These are phyloP conservation scores for Euphorbia schlechtendalii DNA, from an alignment of 441 rosid species.

Conservation along the genomic window DNA sequence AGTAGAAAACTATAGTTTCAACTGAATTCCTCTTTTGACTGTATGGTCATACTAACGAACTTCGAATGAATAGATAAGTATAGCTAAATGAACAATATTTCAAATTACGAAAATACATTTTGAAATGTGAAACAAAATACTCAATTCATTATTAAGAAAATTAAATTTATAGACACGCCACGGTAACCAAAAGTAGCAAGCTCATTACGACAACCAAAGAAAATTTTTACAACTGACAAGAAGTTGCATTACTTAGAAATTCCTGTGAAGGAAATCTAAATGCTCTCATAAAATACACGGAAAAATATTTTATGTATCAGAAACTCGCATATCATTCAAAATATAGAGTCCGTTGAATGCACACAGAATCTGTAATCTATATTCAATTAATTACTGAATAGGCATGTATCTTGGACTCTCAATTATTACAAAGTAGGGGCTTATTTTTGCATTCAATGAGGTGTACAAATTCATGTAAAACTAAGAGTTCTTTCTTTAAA, in stretches of 20 bases:
- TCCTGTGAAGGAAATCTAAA: no score
- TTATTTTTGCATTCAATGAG: neutral
- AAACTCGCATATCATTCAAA: neutral
- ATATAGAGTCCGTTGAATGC: neutral
- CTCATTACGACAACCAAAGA: neutral
- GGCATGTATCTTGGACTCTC: neutral
- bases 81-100: neutral
- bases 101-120: slow-evolving; percentile 1
- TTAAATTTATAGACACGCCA: neutral
- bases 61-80: neutral
- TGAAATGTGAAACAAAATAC: neutral
- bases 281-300: neutral
- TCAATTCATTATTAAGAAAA: slow-evolving; percentile 10
- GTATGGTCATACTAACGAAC: neutral
- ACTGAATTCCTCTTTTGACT: slow-evolving; percentile 4
- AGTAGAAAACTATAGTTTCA: neutral
- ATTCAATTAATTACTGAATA: neutral
- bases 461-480: neutral
- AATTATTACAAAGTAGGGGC: no score
- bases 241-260: neutral
- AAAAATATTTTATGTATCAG: neutral
- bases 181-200: neutral
- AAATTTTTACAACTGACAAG: no score
- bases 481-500: neutral
- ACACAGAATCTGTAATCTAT: no score